Evolutionary conservation across 805 yeast species (phyloP).

Genomic region (Metschnikowia reukaufii): DNA sequence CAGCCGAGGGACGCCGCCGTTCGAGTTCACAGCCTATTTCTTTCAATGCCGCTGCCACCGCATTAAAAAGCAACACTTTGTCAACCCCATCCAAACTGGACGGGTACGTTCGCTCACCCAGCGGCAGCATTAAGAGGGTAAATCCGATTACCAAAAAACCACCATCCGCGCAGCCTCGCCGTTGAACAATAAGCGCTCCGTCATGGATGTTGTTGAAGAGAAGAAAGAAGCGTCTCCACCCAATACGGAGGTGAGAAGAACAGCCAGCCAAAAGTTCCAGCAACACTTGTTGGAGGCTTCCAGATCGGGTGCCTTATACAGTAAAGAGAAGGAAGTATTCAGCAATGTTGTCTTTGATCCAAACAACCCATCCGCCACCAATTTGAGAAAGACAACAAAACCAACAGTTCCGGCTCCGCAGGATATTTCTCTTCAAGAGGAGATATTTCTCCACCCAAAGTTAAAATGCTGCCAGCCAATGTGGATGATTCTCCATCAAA

Average conservation of each 20-base stretch:
- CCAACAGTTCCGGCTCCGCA: background rate
- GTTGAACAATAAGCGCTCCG: conserved; percentile 2
- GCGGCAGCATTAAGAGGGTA: conserved; percentile 11
- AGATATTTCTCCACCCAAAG: background rate
- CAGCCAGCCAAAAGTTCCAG: conserved; percentile 42
- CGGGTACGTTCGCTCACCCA: conserved; percentile 20
- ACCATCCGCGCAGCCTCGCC: conserved; percentile 8
- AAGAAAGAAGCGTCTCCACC: conserved; percentile 15
- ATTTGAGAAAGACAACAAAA: conserved; percentile 15
- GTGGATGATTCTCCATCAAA: background rate
- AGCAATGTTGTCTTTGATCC: conserved; percentile 43
- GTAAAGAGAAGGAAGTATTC: conserved; percentile 38
- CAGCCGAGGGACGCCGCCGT: conserved; percentile 29
- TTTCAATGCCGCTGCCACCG: conserved; percentile 32
- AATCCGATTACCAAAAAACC: conserved; percentile 13
- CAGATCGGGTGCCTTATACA: conserved; percentile 35
- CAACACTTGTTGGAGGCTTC: conserved; percentile 40
- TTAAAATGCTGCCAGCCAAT: background rate
- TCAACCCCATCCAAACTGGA: conserved; percentile 4
- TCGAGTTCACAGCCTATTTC: conserved; percentile 39
- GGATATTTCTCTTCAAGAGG: background rate
- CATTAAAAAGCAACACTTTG: conserved; percentile 18
- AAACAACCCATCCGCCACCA: conserved; percentile 29
- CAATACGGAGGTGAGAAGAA: conserved; percentile 11
- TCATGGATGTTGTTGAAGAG: conserved; percentile 14